A percentile compares a stretch with the other conserved stretches of the same genome.
Evolutionary conservation across 2,329 filamentous ascomycete genomes (phyloP).

Genomic region (Fusarium concolor): DNA sequence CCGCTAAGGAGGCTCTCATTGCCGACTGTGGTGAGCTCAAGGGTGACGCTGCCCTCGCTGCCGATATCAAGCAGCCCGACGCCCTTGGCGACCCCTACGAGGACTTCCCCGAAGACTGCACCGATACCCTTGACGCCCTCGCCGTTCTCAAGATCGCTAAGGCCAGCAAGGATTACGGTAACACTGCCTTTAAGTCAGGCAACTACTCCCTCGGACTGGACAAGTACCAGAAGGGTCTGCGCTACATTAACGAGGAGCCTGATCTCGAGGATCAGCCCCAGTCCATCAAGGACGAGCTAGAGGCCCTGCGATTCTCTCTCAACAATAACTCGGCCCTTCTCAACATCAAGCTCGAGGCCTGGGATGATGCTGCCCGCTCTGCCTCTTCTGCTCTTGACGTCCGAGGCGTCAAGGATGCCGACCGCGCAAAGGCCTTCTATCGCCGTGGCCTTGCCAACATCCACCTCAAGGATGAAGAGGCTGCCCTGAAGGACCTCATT

Average conservation of each 20-base stretch:
- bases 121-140: conserved; percentile 69
- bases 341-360: conserved; percentile 81
- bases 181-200: conserved; percentile 87
- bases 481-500: conserved; percentile 78
- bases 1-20: conserved; percentile 77
- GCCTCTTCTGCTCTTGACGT: conserved; percentile 80
- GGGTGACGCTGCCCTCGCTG: conserved; percentile 74
- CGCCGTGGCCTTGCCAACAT: conserved; percentile 81
- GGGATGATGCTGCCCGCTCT: conserved; percentile 74
- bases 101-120: conserved; percentile 92
- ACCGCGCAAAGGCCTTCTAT: conserved; percentile 91
- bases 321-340: conserved; percentile 91
- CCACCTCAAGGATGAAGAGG: conserved; percentile 85
- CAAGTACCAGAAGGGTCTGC: conserved; percentile 94
- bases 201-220: conserved; percentile 78
- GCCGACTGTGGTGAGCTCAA: conserved; percentile 86
- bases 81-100: conserved; percentile 91
- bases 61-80: conserved; percentile 78
- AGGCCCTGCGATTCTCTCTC: conserved; percentile 82
- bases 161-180: conserved; percentile 91
- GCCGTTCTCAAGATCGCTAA: conserved; percentile 82
- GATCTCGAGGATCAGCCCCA: conserved; percentile 77
- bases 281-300: conserved; percentile 74
- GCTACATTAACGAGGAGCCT: conserved; percentile 89
- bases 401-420: conserved; percentile 73